Evolutionary conservation across 768 basidiomycete species (phyloP).

Genomic region (Leucosporidium yakuticum): DNA sequence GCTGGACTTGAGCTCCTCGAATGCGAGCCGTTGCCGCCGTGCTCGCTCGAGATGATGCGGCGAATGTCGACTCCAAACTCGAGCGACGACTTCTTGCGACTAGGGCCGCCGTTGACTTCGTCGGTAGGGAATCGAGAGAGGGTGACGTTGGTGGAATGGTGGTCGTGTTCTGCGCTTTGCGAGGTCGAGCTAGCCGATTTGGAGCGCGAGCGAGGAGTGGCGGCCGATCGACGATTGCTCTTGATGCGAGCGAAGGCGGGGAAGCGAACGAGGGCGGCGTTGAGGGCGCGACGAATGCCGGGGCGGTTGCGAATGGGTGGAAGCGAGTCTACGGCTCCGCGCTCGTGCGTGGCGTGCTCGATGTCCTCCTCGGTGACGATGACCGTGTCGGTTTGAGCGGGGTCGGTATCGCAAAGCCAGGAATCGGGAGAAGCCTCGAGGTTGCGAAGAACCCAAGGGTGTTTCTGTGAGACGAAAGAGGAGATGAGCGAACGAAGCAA

Average conservation of each 20-base stretch:
- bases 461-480: constrained; percentile 38
- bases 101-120: not conserved
- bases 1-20: too few relatives aligned
- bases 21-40: constrained; percentile 21
- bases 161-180: constrained; percentile 17
- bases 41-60: constrained; percentile 20
- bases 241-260: constrained; percentile 32
- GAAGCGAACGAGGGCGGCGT: constrained; percentile 36
- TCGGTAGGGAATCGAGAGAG: constrained; percentile 21
- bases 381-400: constrained; percentile 50
- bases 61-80: constrained; percentile 27
- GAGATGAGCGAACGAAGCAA: not conserved
- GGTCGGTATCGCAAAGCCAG: constrained; percentile 66
- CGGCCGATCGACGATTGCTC: constrained; percentile 10
- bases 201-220: constrained; percentile 22
- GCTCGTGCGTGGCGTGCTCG: constrained; percentile 50
- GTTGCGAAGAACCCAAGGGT: constrained; percentile 46
- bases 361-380: constrained; percentile 72
- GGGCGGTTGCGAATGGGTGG: constrained; percentile 28
- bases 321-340: constrained; percentile 19
- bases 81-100: constrained; percentile 15
- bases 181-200: constrained; percentile 35
- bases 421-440: constrained; percentile 51
- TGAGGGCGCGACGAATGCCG: constrained; percentile 36
- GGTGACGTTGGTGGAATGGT: constrained; percentile 10